A percentile compares a stretch with the other conserved stretches of the same genome.
Evolutionary conservation across 2,329 filamentous ascomycete species (phyloP).

Genomic region (Tympanopsis confertula): DNA sequence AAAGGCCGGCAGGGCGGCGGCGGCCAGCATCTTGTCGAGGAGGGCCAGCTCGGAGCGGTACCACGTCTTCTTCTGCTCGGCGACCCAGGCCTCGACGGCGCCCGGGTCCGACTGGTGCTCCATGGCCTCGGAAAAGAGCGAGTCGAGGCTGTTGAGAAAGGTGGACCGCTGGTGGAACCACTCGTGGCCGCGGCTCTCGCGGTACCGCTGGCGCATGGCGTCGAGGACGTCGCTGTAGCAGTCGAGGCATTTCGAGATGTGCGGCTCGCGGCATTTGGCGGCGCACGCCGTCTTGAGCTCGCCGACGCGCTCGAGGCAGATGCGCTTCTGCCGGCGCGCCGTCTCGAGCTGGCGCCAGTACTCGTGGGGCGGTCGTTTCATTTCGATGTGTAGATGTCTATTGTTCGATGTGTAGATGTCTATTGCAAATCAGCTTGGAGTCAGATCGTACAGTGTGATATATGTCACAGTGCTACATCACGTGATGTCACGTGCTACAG

Average conservation of each 20-base stretch:
- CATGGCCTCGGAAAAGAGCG: conserved; percentile 34
- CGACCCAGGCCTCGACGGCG: conserved; percentile 35
- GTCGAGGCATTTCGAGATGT: conserved; percentile 30
- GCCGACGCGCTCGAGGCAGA: conserved; percentile 26
- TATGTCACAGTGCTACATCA: too few species aligned
- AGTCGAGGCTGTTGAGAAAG: conserved; percentile 37
- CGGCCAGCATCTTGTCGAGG: conserved; percentile 12
- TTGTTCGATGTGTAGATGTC: too few species aligned
- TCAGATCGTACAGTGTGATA: too few species aligned
- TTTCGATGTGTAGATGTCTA: conserved; percentile 1
- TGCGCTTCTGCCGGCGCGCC: conserved; percentile 6
- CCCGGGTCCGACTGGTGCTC: conserved; percentile 27
- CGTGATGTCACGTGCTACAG: too few species aligned
- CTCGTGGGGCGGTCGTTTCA: neutral
- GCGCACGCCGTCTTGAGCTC: conserved; percentile 29
- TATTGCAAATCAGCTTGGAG: too few species aligned
- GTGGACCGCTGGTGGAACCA: conserved; percentile 38
- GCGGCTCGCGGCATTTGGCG: conserved; percentile 26
- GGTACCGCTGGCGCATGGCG: conserved; percentile 27
- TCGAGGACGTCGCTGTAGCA: conserved; percentile 36
- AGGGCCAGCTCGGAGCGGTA: conserved; percentile 25
- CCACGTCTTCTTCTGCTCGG: conserved; percentile 39
- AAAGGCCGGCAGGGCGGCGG: conserved; percentile 9
- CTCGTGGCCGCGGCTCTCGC: conserved; percentile 22
- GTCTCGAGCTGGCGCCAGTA: conserved; percentile 2